Percentiles rank a stretch among this genome's conserved stretches.
These are phyloP conservation scores for Arctium minus DNA, from an alignment of 129 eudicot species.

Conservation along the genomic window DNA sequence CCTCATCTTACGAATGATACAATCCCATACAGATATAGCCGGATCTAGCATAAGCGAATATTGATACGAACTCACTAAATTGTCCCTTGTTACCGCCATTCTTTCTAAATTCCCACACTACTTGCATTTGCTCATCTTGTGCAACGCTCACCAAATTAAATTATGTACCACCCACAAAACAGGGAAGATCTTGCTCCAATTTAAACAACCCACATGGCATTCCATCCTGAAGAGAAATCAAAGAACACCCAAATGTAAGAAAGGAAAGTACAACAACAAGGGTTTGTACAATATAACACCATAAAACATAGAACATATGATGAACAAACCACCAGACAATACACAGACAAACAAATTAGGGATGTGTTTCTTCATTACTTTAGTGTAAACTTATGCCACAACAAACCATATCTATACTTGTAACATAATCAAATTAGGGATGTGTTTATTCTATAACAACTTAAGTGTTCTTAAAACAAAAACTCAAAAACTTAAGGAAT, in stretches of 20 bases:
- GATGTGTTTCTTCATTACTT: too few species aligned
- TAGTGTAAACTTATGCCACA: too few species aligned
- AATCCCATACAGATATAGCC: conserved; percentile 85
- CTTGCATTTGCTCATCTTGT: conserved; percentile 50
- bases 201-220: conserved; percentile 49
- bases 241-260: conserved; percentile 10
- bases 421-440: too few species aligned
- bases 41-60: conserved; percentile 74
- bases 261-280: background rate
- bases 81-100: conserved; percentile 37
- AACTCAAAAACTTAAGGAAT: too few species aligned
- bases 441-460: too few species aligned
- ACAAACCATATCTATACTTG: too few species aligned
- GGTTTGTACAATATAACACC: background rate
- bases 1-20: conserved; percentile 78
- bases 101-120: conserved; percentile 45
- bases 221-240: conserved; percentile 39
- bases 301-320: background rate
- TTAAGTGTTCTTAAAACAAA: too few species aligned
- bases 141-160: conserved; percentile 11
- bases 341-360: background rate
- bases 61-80: conserved; percentile 43
- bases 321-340: background rate
- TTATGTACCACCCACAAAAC: conserved; percentile 9
- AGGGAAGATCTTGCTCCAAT: conserved; percentile 8